Percentiles rank a stretch among this genome's conserved stretches.
These are phyloP conservation scores for Solanum rostratum DNA, from an alignment of 257 asterid species.

Conservation along the genomic window DNA sequence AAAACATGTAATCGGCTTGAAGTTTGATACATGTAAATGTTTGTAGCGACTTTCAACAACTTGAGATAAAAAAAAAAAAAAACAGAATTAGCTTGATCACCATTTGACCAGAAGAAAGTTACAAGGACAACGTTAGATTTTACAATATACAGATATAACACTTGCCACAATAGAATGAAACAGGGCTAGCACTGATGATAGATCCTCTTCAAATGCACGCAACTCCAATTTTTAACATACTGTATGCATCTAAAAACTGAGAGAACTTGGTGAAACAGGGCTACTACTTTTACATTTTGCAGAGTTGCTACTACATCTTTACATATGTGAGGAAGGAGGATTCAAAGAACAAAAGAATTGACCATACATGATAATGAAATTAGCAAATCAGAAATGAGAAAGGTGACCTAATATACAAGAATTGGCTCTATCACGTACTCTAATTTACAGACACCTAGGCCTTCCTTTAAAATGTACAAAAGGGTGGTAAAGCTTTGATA, in stretches of 20 bases:
- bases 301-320: conserved; percentile 14
- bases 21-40: not conserved
- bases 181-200: not conserved
- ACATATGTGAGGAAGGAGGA: not conserved
- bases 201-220: not conserved
- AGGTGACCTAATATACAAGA: conserved; percentile 34
- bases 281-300: not conserved
- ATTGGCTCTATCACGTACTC: conserved; percentile 31
- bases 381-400: conserved; percentile 2
- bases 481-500: conserved; percentile 20
- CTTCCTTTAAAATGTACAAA: conserved; percentile 20
- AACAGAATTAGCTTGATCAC: not conserved
- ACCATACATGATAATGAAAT: not conserved
- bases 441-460: conserved; percentile 39
- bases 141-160: not conserved
- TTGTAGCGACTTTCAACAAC: not conserved
- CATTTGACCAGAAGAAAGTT: not conserved
- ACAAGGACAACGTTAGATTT: not conserved
- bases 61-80: too few relatives aligned
- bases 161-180: not conserved
- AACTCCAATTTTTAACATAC: not conserved
- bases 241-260: not conserved
- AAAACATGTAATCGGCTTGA: not conserved
- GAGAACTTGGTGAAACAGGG: not conserved
- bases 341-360: conserved; percentile 5